Evolutionary conservation across 1,139 yeast genomes (phyloP), one percentile per base, ranked within the genome.

Genomic region (Nakaseomyces uthaithaninus): DNA sequence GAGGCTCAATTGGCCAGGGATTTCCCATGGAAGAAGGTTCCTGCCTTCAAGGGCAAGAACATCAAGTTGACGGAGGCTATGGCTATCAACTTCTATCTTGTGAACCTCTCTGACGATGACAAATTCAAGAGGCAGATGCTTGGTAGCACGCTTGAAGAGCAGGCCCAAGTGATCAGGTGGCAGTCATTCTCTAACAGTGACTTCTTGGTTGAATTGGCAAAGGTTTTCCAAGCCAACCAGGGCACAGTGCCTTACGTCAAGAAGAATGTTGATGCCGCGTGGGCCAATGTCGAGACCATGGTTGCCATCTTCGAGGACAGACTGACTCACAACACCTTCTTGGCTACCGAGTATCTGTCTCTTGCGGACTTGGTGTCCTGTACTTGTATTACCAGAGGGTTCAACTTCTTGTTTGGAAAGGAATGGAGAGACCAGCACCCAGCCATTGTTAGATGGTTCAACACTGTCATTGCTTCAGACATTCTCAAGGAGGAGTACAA

Each of bases 311-410:
- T 71, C 50, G 93, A 83, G 68, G 60, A 66, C 38, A 77, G 87
- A 72, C 75, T 91, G 59, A 62, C 69, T 50, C 74, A 77, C 60
- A 75, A 73, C 78, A 86, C 96, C 49, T 91, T 74, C 73, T 77
- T 91, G 63, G 96, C 80, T 57, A 93, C 94, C 62, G 96, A 89
- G 72, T 76, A 91, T 70, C 60, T 84, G 58, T 71, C 96, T 42
- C 63, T 80, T 50, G 97, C 96, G 60, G 98, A 91, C 68, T 63
- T 85, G 55, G 73, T 74, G 58, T 67, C 72, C 54, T 89, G 82
- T 53, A 59, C 78, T 47, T 60, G 70, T 51, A 67, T 77, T 55
- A 57, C 66, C 63, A 76, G 89, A 69, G 81, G 80, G 48, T 84
- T 83, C 71, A 66, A 72, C 52, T 57, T 60, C 65, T 63, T 85